Evolutionary conservation across 1,284 basidiomycete genomes (phyloP).

Genomic region (Ganoderma lingzhi): DNA sequence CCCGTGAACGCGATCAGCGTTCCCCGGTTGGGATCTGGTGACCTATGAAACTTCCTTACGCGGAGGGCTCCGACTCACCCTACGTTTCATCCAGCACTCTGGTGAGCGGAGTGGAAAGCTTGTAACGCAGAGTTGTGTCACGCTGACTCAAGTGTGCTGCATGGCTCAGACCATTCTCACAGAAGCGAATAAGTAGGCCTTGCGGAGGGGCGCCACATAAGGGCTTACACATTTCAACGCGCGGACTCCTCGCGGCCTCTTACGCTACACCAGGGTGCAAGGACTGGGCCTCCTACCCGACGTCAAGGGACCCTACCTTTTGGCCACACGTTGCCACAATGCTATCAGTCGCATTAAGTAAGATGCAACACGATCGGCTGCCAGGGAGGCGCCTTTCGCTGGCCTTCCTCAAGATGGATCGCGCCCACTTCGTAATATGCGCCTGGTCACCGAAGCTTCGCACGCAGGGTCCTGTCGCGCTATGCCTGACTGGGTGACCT

Average conservation of each 20-base stretch:
- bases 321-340: constrained; percentile 7
- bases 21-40: not conserved
- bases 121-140: not conserved
- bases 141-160: not conserved
- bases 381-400: not conserved
- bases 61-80: not conserved
- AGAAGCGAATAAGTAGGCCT: not conserved
- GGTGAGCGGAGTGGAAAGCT: constrained; percentile 8
- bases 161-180: not conserved
- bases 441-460: constrained; percentile 6
- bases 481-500: constrained; percentile 1
- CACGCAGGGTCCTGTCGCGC: not conserved
- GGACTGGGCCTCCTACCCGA: not conserved
- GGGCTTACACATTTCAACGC: not conserved
- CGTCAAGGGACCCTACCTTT: not conserved
- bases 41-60: not conserved
- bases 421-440: constrained; percentile 7
- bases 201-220: not conserved
- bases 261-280: not conserved
- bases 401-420: not conserved
- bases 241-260: not conserved
- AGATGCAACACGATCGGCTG: constrained; percentile 3
- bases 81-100: constrained; percentile 2
- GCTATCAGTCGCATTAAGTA: not conserved
- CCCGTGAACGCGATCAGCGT: not conserved